Percentiles rank a stretch among this genome's conserved stretches.
phyloP scores from a whole-genome alignment of 2,329 filamentous ascomycete genomes.

The Pseudomassariella vexata region DNA sequence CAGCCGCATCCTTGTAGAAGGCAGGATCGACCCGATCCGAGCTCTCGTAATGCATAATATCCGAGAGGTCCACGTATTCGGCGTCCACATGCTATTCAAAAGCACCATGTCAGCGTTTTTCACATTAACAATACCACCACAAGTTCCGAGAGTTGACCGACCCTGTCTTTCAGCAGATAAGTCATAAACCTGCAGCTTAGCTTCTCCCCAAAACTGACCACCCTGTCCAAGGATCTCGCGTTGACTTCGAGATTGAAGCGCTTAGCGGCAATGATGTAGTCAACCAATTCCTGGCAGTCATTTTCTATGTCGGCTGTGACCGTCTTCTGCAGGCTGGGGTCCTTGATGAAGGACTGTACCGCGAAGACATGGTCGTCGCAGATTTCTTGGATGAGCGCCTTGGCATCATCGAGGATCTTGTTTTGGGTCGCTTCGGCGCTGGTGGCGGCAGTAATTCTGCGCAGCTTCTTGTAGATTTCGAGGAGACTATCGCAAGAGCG shows the following conservation, averaged over 20 bases:
- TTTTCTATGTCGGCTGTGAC: conserved; percentile 63
- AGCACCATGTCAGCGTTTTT: no score
- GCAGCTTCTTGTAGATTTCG: conserved; percentile 53
- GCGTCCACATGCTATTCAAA: conserved; percentile 70
- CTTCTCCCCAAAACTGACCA: conserved; percentile 94
- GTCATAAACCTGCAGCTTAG: conserved; percentile 91
- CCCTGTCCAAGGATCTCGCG: conserved; percentile 73
- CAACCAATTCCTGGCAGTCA: conserved; percentile 76
- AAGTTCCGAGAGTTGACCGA: conserved; percentile 22
- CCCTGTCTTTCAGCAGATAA: conserved; percentile 70
- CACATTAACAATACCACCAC: conserved; percentile 18
- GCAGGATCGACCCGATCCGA: conserved; percentile 54
- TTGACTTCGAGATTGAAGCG: conserved; percentile 71
- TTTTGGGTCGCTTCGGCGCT: conserved; percentile 47
- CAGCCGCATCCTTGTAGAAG: conserved; percentile 65
- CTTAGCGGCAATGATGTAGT: conserved; percentile 61
- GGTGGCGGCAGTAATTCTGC: conserved; percentile 45
- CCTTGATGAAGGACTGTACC: conserved; percentile 56
- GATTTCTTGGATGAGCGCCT: conserved; percentile 72
- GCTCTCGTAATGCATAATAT: conserved; percentile 66
- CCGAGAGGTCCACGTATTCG: conserved; percentile 84
- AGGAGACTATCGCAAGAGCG: conserved; percentile 41
- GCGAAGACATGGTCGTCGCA: conserved; percentile 75
- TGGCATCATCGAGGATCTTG: conserved; percentile 57
- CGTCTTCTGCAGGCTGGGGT: conserved; percentile 47